These are phyloP conservation scores for Reutealis trisperma DNA, from an alignment of 345 rosid species.

Conservation along the genomic window DNA sequence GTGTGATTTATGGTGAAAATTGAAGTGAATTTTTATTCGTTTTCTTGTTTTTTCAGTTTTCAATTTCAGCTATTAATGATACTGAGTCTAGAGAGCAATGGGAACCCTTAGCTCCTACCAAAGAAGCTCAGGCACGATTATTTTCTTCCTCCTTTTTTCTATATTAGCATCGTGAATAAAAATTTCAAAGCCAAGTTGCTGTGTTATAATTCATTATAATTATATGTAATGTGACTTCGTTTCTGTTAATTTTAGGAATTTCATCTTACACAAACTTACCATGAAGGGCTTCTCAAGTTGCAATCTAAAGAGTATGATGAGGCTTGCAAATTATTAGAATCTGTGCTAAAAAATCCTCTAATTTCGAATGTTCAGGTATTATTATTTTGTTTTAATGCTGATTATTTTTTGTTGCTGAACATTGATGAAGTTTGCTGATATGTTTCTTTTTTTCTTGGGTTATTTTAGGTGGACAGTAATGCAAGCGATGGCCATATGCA, in stretches of 20 bases:
- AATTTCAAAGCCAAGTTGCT: neutral
- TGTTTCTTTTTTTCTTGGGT: neutral
- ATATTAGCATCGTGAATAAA: neutral
- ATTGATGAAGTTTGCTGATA: neutral
- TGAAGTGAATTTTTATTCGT: neutral
- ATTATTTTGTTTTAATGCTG: neutral
- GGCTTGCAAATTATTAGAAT: conserved; percentile 73
- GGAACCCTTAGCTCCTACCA: conserved; percentile 98
- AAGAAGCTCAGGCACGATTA: conserved; percentile 84
- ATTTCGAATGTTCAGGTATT: conserved; percentile 68
- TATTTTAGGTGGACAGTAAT: conserved; percentile 59
- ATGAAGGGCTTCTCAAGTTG: conserved; percentile 85
- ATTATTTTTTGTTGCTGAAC: neutral
- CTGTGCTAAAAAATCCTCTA: conserved; percentile 81
- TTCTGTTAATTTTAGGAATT: conserved; percentile 59
- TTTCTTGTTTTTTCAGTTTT: conserved; percentile 52
- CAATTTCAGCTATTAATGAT: conserved; percentile 95
- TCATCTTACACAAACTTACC: conserved; percentile 86
- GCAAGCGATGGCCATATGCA: conserved; percentile 73
- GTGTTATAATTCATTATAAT: neutral
- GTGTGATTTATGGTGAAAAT: neutral
- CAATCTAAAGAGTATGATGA: conserved; percentile 85
- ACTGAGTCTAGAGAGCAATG: conserved; percentile 75
- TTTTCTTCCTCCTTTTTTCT: conserved; percentile 9
- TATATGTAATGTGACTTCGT: neutral